These are phyloP conservation scores for Micractinium sp. DNA, from an alignment of 139 green algal genomes.

Conservation along the genomic window DNA sequence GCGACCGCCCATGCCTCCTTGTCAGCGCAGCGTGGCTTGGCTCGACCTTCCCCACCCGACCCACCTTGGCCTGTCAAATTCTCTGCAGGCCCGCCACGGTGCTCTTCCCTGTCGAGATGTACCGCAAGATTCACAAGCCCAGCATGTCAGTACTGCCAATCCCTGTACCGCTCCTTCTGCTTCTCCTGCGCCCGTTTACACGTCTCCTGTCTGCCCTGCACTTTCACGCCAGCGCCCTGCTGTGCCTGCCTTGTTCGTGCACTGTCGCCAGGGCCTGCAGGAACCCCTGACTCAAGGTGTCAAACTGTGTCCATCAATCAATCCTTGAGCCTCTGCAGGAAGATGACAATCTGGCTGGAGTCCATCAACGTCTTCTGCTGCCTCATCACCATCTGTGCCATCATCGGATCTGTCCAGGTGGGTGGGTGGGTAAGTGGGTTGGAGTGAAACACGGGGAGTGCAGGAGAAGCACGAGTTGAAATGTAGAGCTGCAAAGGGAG, in stretches of 20 bases:
- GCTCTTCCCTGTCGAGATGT: conserved; percentile 38
- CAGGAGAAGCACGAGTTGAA: too few species aligned
- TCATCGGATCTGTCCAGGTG: conserved; percentile 25
- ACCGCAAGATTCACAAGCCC: conserved; percentile 22
- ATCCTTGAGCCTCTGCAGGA: background rate
- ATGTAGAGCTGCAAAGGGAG: background rate
- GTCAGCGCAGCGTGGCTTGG: background rate
- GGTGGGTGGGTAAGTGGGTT: background rate
- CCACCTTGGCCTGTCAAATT: too few species aligned
- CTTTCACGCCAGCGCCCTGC: too few species aligned
- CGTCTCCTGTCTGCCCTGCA: too few species aligned
- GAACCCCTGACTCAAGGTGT: too few species aligned
- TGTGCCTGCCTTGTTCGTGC: too few species aligned
- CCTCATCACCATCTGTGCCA: conserved; percentile 22
- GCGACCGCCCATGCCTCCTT: background rate
- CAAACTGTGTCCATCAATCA: too few species aligned
- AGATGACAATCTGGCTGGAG: conserved; percentile 30
- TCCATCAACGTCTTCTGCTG: conserved; percentile 27
- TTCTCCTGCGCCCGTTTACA: too few species aligned
- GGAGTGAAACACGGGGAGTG: too few species aligned
- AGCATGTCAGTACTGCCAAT: background rate
- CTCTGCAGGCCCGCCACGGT: conserved; percentile 28
- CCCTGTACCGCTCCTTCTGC: too few species aligned
- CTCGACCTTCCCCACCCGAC: too few species aligned
- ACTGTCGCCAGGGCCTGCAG: too few species aligned